Evolutionary conservation across 306 rosid species (phyloP).

Genomic region (Betula pendula): DNA sequence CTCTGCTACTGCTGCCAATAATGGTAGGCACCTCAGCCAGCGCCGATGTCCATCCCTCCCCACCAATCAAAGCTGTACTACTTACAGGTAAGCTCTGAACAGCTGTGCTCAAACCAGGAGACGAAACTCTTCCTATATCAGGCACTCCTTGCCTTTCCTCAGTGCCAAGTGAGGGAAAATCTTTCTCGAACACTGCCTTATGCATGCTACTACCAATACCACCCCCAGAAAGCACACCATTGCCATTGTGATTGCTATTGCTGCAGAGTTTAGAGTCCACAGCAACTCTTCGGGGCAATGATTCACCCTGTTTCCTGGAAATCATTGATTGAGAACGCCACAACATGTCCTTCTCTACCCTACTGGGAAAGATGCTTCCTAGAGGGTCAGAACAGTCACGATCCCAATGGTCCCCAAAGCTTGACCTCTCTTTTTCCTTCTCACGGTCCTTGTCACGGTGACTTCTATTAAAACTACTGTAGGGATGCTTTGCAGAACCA

Average conservation of each 20-base stretch:
- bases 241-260: slow-evolving; percentile 51
- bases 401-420: slow-evolving; percentile 74
- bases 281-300: slow-evolving; percentile 44
- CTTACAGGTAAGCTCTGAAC: slow-evolving; percentile 79
- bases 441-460: slow-evolving; percentile 97
- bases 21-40: slow-evolving; percentile 79
- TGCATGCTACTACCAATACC: slow-evolving; percentile 55
- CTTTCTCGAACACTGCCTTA: slow-evolving; percentile 88
- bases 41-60: slow-evolving; percentile 97
- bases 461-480: slow-evolving; percentile 88
- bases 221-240: slow-evolving; percentile 61
- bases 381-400: slow-evolving; percentile 67
- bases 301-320: slow-evolving; percentile 72
- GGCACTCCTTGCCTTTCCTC: slow-evolving; percentile 75
- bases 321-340: slow-evolving; percentile 86
- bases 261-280: slow-evolving; percentile 55
- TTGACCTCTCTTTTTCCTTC: slow-evolving; percentile 83
- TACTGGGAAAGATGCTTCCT: slow-evolving; percentile 55
- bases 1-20: slow-evolving; percentile 63
- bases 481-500: slow-evolving; percentile 93
- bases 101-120: slow-evolving; percentile 79
- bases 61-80: slow-evolving; percentile 81
- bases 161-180: slow-evolving; percentile 91
- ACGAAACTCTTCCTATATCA: slow-evolving; percentile 78
- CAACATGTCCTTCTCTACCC: slow-evolving; percentile 76